Percentiles rank a stretch among this genome's conserved stretches.
phyloP scores from a whole-genome alignment of 2,329 filamentous ascomycete genomes.

The Neonectria hederae region DNA sequence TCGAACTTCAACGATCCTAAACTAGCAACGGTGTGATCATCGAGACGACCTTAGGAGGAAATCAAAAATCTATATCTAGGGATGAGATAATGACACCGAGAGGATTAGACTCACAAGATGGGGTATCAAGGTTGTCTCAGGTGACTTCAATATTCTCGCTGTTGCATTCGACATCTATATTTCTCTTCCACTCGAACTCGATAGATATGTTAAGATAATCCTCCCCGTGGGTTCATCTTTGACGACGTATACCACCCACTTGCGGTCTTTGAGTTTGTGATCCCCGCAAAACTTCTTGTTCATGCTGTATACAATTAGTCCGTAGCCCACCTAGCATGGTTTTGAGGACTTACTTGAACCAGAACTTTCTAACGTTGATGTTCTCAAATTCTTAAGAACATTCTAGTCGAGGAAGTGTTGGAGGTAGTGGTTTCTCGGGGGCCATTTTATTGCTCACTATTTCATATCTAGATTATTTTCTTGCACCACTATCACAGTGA shows the following conservation, averaged over 20 bases:
- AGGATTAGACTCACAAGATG: neutral
- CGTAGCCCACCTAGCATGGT: neutral
- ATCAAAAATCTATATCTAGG: neutral
- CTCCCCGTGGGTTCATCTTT: neutral
- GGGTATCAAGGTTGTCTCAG: neutral
- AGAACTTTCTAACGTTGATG: neutral
- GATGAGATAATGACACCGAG: neutral
- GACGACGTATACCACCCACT: neutral
- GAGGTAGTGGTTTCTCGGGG: neutral
- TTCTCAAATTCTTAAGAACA: neutral
- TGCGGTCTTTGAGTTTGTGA: too few species aligned
- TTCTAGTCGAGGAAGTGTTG: neutral
- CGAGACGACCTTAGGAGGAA: neutral
- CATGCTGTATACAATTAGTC: too few species aligned
- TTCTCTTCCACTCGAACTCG: neutral
- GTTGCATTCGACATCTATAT: neutral
- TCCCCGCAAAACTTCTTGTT: too few species aligned
- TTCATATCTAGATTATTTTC: neutral
- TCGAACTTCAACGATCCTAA: neutral
- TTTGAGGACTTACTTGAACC: neutral
- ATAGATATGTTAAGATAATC: neutral
- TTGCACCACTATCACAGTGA: neutral
- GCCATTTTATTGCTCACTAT: neutral
- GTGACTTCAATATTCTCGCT: neutral
- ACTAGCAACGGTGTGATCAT: neutral